Evolutionary conservation across 768 basidiomycete genomes (phyloP).

Genomic region (Suillus hirtellus): DNA sequence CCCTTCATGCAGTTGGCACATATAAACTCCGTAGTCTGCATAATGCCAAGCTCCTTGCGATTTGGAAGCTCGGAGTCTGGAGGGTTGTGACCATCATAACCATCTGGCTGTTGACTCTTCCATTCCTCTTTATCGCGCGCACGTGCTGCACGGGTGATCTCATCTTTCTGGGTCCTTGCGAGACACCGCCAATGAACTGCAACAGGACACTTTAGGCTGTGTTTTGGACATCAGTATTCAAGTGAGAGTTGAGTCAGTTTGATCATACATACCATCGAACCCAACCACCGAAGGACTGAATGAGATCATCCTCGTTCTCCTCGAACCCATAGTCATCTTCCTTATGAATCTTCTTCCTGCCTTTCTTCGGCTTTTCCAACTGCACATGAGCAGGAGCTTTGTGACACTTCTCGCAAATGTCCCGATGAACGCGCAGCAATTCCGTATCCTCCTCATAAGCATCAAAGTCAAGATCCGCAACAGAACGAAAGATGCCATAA

Average conservation of each 20-base stretch:
- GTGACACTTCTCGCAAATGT: constrained; percentile 73
- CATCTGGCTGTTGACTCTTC: constrained; percentile 30
- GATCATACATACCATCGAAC: constrained; percentile 74
- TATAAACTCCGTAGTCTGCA: constrained; percentile 76
- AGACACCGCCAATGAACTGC: constrained; percentile 79
- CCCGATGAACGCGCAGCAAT: constrained; percentile 60
- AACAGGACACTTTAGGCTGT: constrained; percentile 76
- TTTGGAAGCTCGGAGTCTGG: constrained; percentile 39
- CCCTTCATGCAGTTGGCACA: constrained; percentile 76
- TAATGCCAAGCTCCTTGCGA: constrained; percentile 44
- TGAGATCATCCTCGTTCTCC: constrained; percentile 54
- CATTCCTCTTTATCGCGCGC: constrained; percentile 48
- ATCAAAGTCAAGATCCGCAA: constrained; percentile 42
- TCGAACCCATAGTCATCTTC: constrained; percentile 51
- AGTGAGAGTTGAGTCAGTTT: not conserved
- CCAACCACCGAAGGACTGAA: constrained; percentile 71
- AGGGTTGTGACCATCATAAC: constrained; percentile 22
- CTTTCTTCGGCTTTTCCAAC: constrained; percentile 39
- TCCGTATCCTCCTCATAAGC: constrained; percentile 52
- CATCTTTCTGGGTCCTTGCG: constrained; percentile 61
- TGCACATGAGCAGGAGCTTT: constrained; percentile 56
- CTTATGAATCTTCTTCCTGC: constrained; percentile 41
- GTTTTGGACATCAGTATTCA: constrained; percentile 13
- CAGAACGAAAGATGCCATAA: constrained; percentile 47
- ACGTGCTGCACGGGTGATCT: constrained; percentile 67